These are phyloP conservation scores for Heliosperma pusillum DNA, from an alignment of 148 eudicot genomes.

Conservation along the genomic window DNA sequence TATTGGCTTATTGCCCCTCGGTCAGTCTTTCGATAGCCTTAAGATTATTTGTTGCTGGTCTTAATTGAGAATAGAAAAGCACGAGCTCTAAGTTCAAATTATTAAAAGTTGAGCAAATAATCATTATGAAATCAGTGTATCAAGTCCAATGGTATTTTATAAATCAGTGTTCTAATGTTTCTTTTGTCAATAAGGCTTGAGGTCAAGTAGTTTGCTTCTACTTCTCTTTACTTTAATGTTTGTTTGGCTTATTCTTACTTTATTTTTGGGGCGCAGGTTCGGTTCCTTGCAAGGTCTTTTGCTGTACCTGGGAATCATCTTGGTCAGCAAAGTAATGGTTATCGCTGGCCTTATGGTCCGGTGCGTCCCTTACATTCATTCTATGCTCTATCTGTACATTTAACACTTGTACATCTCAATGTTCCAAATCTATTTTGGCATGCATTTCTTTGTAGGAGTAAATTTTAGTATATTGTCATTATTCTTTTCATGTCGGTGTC, in stretches of 20 bases:
- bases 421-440: neutral
- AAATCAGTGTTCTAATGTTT: neutral
- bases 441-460: constrained; percentile 7
- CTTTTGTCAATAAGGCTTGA: constrained; percentile 1
- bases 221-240: neutral
- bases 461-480: neutral
- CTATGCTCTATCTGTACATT: neutral
- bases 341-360: constrained; percentile 99
- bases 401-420: neutral
- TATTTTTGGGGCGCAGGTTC: constrained; percentile 57
- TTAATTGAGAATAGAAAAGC: neutral
- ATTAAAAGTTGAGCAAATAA: neutral
- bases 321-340: constrained; percentile 99
- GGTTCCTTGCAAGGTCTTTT: constrained; percentile 95
- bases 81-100: constrained; percentile 1
- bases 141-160: no score
- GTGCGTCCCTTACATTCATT: constrained; percentile 40
- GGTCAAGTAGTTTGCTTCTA: neutral
- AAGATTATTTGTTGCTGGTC: neutral
- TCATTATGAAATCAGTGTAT: neutral
- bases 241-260: constrained; percentile 2
- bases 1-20: constrained; percentile 1
- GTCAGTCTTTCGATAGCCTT: constrained; percentile 6
- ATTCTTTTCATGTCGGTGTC: neutral
- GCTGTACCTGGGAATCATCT: constrained; percentile 97